A percentile compares a stretch with the other conserved stretches of the same genome.
phyloP scores from a whole-genome alignment of 495 filamentous ascomycete genomes.

The Astrothelium macrocarpum region DNA sequence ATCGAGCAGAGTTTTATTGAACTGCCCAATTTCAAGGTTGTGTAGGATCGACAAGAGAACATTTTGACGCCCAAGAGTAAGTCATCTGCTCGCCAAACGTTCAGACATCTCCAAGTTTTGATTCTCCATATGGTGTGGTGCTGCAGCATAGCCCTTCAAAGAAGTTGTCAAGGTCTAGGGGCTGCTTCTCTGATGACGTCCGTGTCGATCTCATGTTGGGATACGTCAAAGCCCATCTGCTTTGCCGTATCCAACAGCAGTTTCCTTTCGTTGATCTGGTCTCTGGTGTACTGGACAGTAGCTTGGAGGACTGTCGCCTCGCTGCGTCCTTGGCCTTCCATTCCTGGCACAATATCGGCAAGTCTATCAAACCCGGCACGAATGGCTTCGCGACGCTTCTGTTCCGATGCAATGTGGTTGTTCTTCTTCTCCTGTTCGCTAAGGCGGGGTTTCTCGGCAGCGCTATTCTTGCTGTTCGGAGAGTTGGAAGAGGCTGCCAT shows the following conservation, averaged over 20 bases:
- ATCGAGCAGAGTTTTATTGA: no score
- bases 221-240: slow-evolving; percentile 9
- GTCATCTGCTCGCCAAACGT: no score
- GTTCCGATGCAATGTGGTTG: slow-evolving; percentile 84
- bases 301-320: slow-evolving; percentile 73
- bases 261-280: slow-evolving; percentile 53
- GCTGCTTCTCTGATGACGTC: slow-evolving; percentile 1
- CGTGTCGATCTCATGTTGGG: slow-evolving; percentile 12
- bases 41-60: no score
- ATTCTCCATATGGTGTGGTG: no score
- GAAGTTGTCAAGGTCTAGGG: neutral
- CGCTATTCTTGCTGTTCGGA: neutral
- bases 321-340: slow-evolving; percentile 74
- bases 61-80: no score
- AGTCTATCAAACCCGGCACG: slow-evolving; percentile 79
- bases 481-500: neutral
- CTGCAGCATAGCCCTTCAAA: no score
- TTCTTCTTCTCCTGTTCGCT: slow-evolving; percentile 82
- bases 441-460: slow-evolving; percentile 59
- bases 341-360: slow-evolving; percentile 70
- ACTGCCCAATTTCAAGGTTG: no score
- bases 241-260: slow-evolving; percentile 41
- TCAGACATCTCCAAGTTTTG: no score
- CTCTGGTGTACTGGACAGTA: slow-evolving; percentile 61
- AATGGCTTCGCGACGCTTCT: slow-evolving; percentile 80